phyloP scores from a whole-genome alignment of 495 filamentous ascomycete species.

The Parachaetomium inaequale region DNA sequence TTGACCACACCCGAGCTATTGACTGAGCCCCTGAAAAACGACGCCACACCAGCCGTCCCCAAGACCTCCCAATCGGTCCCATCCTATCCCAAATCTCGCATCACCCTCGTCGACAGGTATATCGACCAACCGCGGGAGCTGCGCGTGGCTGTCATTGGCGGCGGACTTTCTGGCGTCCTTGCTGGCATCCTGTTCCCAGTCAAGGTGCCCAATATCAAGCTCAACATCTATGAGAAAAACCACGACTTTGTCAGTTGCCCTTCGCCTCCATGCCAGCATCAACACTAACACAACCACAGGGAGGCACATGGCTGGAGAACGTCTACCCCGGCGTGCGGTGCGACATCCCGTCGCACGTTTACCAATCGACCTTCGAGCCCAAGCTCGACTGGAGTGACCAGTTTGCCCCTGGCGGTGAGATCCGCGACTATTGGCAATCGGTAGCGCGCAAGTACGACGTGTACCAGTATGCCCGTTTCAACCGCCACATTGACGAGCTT shows the following conservation, averaged over 20 bases:
- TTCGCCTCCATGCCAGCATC: constrained; percentile 16
- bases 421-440: constrained; percentile 61
- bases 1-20: too few relatives aligned
- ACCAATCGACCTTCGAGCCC: constrained; percentile 62
- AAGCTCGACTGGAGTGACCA: constrained; percentile 64
- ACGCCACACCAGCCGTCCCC: too few relatives aligned
- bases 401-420: constrained; percentile 62
- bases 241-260: constrained; percentile 46
- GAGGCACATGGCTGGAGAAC: constrained; percentile 72
- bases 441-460: constrained; percentile 60
- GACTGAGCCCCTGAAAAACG: too few relatives aligned
- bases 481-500: constrained; percentile 50
- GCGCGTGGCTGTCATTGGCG: constrained; percentile 61
- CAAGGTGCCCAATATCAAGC: constrained; percentile 52
- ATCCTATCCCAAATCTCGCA: constrained; percentile 24
- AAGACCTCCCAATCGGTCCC: too few relatives aligned
- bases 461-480: constrained; percentile 50
- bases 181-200: constrained; percentile 58
- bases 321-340: constrained; percentile 65
- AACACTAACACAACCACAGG: constrained; percentile 20
- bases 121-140: constrained; percentile 56
- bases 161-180: constrained; percentile 61
- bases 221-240: constrained; percentile 73
- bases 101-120: constrained; percentile 45
- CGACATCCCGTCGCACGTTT: constrained; percentile 70